These are phyloP conservation scores for Russula ochroleuca DNA, from an alignment of 768 basidiomycete species.

Conservation along the genomic window DNA sequence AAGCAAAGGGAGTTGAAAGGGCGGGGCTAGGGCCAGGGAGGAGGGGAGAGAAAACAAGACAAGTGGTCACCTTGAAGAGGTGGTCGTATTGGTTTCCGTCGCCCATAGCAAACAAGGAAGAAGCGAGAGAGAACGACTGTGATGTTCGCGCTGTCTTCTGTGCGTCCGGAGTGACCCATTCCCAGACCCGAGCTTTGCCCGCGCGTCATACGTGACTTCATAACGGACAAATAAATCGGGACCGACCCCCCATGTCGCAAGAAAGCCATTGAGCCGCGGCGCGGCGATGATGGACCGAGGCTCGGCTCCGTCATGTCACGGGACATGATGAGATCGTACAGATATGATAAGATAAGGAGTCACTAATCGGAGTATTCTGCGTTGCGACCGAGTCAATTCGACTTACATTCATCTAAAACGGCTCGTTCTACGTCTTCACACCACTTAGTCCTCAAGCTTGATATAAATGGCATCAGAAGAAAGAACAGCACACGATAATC, in stretches of 20 bases:
- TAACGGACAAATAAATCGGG: neutral
- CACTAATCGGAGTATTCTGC: neutral
- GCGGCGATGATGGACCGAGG: too few relatives aligned
- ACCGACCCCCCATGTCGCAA: neutral
- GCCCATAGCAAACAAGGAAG: constrained; percentile 52
- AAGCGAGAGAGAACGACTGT: neutral
- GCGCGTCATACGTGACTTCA: neutral
- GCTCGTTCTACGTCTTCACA: neutral
- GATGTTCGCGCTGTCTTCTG: neutral
- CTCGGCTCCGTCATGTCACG: too few relatives aligned
- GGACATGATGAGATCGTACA: too few relatives aligned
- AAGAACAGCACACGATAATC: neutral
- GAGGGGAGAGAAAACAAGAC: neutral
- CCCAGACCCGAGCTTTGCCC: neutral
- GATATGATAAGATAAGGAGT: constrained; percentile 6
- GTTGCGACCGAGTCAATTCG: neutral
- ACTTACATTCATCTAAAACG: neutral
- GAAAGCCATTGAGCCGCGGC: too few relatives aligned
- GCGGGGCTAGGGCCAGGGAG: too few relatives aligned
- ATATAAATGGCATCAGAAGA: constrained; percentile 8
- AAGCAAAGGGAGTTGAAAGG: neutral
- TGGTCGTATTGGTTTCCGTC: constrained; percentile 97
- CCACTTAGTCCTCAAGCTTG: neutral
- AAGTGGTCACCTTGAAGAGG: constrained; percentile 89
- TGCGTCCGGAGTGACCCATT: neutral